These are phyloP conservation scores for Jasminum sambac DNA, from an alignment of 257 asterid genomes.

Conservation along the genomic window DNA sequence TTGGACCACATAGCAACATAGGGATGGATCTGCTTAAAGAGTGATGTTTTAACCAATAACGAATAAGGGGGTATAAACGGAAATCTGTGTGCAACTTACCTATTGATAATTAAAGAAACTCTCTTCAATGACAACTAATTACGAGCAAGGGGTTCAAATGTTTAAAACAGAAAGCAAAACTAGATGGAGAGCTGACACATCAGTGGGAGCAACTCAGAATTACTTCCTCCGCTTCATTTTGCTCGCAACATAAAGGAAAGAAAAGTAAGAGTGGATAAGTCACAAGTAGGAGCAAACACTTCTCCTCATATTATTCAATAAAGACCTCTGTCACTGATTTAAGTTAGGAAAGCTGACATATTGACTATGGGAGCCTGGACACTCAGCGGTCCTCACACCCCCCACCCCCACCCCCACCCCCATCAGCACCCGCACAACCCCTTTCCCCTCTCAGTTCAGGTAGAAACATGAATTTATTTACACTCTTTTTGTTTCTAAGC, in stretches of 20 bases:
- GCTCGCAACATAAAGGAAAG: not conserved
- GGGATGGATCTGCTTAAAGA: not conserved
- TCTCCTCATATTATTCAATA: not conserved
- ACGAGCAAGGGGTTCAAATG: not conserved
- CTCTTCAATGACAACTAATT: not conserved
- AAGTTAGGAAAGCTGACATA: not conserved
- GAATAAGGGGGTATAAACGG: too few species aligned
- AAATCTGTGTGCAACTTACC: too few species aligned
- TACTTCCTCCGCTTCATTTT: not conserved
- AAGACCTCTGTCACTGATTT: not conserved
- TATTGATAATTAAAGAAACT: too few species aligned
- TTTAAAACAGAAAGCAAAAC: not conserved
- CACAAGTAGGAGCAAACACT: not conserved
- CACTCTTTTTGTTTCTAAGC: not conserved
- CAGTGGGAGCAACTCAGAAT: not conserved
- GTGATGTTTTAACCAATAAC: not conserved
- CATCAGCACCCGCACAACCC: not conserved
- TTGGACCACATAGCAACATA: not conserved
- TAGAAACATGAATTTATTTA: not conserved
- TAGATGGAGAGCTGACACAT: not conserved
- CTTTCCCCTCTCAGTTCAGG: not conserved
- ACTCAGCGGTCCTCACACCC: not conserved
- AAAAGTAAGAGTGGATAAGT: not conserved
- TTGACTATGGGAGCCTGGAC: not conserved
- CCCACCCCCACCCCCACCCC: not conserved